Conservation (phyloP, 2,329 filamentous ascomycete genomes). For the Aureobasidium sp. region DNA sequence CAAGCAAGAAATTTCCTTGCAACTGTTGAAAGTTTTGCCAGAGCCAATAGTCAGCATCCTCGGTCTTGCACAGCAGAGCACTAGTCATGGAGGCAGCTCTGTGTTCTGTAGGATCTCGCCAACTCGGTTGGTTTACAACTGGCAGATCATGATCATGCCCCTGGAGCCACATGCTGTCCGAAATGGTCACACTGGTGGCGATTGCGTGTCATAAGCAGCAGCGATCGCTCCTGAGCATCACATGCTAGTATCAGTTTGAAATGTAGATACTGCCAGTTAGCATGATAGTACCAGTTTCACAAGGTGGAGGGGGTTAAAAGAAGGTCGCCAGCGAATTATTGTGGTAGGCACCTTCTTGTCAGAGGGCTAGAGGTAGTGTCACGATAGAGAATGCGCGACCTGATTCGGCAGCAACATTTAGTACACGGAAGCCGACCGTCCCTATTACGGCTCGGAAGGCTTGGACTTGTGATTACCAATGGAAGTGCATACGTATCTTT, state of each 20-base stretch:
- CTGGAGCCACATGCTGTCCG: background rate
- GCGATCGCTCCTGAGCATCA: background rate
- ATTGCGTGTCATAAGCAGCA: background rate
- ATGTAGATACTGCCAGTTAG: background rate
- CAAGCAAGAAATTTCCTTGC: background rate
- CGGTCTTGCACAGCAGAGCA: background rate
- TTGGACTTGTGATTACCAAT: no score
- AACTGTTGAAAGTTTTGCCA: background rate
- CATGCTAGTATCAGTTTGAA: background rate
- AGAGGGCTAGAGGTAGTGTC: no score
- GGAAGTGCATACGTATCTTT: background rate
- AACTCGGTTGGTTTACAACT: background rate
- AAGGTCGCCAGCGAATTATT: no score
- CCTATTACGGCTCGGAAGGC: no score
- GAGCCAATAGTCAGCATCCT: background rate
- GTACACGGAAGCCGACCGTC: no score
- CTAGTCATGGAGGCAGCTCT: background rate
- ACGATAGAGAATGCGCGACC: no score
- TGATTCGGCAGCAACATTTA: no score
- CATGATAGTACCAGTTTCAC: no score
- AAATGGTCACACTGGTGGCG: background rate
- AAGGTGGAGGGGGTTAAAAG: no score
- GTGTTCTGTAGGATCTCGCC: background rate
- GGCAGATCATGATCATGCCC: background rate
- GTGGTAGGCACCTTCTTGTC: no score